These are phyloP conservation scores for Puccinellia tenuiflora DNA, from an alignment of 176 grass and related monocot genomes.

Conservation along the genomic window DNA sequence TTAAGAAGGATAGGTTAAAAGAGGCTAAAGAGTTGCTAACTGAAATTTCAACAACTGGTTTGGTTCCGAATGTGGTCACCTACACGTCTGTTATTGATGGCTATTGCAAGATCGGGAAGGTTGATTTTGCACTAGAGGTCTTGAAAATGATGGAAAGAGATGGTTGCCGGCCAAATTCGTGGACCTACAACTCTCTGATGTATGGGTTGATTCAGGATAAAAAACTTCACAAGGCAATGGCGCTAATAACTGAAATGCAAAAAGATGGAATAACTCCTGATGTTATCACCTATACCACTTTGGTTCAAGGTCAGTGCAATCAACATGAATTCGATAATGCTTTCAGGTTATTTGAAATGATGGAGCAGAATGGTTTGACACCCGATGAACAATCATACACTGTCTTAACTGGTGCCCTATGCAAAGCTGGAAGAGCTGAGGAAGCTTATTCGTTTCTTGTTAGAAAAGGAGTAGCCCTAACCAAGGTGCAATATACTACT, in stretches of 20 bases:
- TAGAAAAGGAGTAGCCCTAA: slow-evolving; percentile 44
- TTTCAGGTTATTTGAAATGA: slow-evolving; percentile 71
- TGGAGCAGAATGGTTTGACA: slow-evolving; percentile 57
- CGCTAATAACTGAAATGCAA: slow-evolving; percentile 65
- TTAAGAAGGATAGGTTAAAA: slow-evolving; percentile 42
- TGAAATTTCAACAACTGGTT: slow-evolving; percentile 44
- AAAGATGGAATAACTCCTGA: slow-evolving; percentile 43
- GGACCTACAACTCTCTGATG: slow-evolving; percentile 70
- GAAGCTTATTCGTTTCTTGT: slow-evolving; percentile 69
- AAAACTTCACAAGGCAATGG: slow-evolving; percentile 70
- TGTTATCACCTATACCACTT: slow-evolving; percentile 53
- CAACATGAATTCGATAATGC: slow-evolving; percentile 54
- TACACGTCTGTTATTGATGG: slow-evolving; percentile 83
- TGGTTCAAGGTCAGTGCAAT: slow-evolving; percentile 77
- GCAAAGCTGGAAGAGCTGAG: slow-evolving; percentile 59
- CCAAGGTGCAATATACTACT: slow-evolving; percentile 52
- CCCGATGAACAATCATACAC: slow-evolving; percentile 51
- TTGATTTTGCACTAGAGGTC: slow-evolving; percentile 51
- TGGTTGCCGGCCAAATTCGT: slow-evolving; percentile 55
- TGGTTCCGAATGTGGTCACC: slow-evolving; percentile 68
- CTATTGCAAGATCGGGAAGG: slow-evolving; percentile 61
- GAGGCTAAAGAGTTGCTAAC: slow-evolving; percentile 45
- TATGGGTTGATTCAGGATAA: slow-evolving; percentile 59
- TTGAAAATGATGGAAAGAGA: slow-evolving; percentile 57
- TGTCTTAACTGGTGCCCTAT: slow-evolving; percentile 61